Evolutionary conservation across 148 eudicot genomes (phyloP), one percentile per base, ranked within the genome.

Genomic region (Mesembryanthemum crystallinum): DNA sequence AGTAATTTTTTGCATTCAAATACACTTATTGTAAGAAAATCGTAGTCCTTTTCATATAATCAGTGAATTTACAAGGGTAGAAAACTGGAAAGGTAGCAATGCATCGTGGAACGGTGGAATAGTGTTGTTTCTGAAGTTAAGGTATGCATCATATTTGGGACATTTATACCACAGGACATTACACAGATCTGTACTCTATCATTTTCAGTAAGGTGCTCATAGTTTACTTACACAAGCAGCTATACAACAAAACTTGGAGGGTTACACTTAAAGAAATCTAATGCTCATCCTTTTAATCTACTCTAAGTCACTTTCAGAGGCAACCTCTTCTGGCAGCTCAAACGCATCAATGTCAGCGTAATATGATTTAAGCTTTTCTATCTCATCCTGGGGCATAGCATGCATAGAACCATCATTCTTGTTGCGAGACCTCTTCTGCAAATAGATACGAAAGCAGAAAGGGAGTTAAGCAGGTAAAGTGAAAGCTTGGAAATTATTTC

Each of bases 261-360:
- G 27, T 45, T 23, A 45, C 24, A 25, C 33, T 2, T 4, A 4
- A 32, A 3, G 28, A 25, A 14, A 5, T 5, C 18, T 9, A 10
- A 21, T 15, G 18, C 18, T 33, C 8, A 25, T 51, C 17, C 64
- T 49, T 49, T 27, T 52, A 75, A 3, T 81, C 80, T 20, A 42
- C 1, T 81, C 80, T 20, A 42, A 73, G 10, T 84, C 84, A 49
- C 30, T 71, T 3, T 71, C 82, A 8, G 82, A 75, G 0, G 74
- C 84, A 9, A 45, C 75, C 63, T 82, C 85, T 69, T 67, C 87
- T 5, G 76, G 76, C 49, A 85, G 78, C 71, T 85, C 83, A 58
- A 76, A 82, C 18, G 85, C 83, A 71, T 85, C 87, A 24, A 85
- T 69, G 20, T 85, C 87, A n/a, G 85, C 85, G 73, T 69, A 85